Evolutionary conservation across 495 filamentous ascomycete species (phyloP).

Genomic region (Oidiodendron maius): DNA sequence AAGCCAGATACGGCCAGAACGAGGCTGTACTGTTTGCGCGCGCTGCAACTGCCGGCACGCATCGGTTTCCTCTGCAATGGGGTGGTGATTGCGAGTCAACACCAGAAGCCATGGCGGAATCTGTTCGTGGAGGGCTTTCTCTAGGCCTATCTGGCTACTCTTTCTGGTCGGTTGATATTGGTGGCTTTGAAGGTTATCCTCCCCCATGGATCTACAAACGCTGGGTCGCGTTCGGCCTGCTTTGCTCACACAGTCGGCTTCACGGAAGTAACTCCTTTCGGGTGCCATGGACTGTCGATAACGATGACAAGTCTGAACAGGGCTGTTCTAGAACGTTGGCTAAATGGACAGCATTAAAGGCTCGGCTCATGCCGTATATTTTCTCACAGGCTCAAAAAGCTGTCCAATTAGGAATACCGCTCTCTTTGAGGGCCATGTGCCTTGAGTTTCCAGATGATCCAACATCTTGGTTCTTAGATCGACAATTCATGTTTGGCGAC

Average conservation of each 20-base stretch:
- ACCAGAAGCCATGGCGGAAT: conserved; percentile 68
- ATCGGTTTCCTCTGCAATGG: conserved; percentile 61
- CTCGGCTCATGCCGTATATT: conserved; percentile 58
- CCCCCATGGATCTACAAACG: conserved; percentile 67
- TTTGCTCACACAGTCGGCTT: conserved; percentile 62
- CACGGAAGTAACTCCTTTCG: conserved; percentile 63
- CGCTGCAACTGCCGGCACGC: conserved; percentile 58
- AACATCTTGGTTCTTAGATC: conserved; percentile 57
- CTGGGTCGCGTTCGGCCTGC: conserved; percentile 67
- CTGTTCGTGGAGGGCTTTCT: conserved; percentile 60
- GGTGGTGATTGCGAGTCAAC: conserved; percentile 69
- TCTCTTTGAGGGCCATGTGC: conserved; percentile 54
- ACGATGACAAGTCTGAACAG: conserved; percentile 40
- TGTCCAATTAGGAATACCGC: conserved; percentile 40
- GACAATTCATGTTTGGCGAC: conserved; percentile 60
- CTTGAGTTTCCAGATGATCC: conserved; percentile 60
- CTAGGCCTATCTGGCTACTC: conserved; percentile 61
- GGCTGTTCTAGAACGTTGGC: conserved; percentile 49
- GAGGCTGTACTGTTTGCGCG: conserved; percentile 65
- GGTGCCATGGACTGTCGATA: conserved; percentile 66
- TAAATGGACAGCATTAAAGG: conserved; percentile 54
- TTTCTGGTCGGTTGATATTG: conserved; percentile 68
- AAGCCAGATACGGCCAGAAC: conserved; percentile 47
- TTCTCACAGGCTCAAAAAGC: conserved; percentile 46
- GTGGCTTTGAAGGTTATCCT: conserved; percentile 66